phyloP scores from a whole-genome alignment of 768 basidiomycete genomes.

The button mushroom (Agaricus bisporus) region DNA sequence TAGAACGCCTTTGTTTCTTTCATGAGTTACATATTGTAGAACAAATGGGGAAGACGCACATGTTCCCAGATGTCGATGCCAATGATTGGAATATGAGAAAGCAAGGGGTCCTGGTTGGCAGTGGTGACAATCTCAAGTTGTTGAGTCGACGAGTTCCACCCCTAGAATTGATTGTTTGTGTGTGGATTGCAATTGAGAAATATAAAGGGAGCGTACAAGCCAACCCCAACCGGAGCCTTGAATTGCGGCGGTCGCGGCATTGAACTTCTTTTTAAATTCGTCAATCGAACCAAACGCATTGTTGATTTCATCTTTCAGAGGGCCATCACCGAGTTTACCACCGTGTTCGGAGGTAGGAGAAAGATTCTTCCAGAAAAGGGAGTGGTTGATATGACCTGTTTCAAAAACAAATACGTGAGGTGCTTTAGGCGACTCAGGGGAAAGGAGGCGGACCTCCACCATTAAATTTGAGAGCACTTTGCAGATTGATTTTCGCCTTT shows the following conservation, averaged over 20 bases:
- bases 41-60: conserved; percentile 10
- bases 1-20: conserved; percentile 58
- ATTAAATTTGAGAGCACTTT: conserved; percentile 92
- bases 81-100: conserved; percentile 73
- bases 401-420: not conserved
- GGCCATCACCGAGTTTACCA: conserved; percentile 53
- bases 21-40: not conserved
- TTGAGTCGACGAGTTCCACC: conserved; percentile 58
- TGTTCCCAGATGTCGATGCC: conserved; percentile 96
- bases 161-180: conserved; percentile 33
- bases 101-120: conserved; percentile 91
- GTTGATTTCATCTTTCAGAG: conserved; percentile 60
- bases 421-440: no score
- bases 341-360: conserved; percentile 66
- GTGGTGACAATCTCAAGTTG: conserved; percentile 87
- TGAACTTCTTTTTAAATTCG: conserved; percentile 72
- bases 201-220: conserved; percentile 56
- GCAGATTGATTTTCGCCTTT: conserved; percentile 81
- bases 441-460: conserved; percentile 61
- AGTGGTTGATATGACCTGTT: conserved; percentile 87
- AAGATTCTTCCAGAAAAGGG: conserved; percentile 95
- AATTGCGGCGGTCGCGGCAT: conserved; percentile 76
- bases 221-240: conserved; percentile 97
- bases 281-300: conserved; percentile 67
- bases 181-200: not conserved